Evolutionary conservation across 371 early-diverging fungal species (phyloP), one percentile per base, ranked within the genome.

Genomic region (Apophysomyces variabilis): DNA sequence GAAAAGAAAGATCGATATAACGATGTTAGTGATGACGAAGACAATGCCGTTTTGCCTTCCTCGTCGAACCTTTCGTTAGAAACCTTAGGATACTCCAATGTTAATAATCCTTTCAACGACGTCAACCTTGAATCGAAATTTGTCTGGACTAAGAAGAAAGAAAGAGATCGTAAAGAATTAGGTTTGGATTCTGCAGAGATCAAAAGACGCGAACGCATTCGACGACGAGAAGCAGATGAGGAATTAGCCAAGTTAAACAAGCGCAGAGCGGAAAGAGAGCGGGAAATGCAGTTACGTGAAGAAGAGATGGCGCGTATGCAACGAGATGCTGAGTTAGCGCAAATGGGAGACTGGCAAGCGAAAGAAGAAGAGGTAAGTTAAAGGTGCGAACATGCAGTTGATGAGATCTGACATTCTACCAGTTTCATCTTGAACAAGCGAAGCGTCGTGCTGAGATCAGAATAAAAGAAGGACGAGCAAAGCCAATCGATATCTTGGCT

Each of bases 331-430:
- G 96, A 96, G 71, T 82, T 89, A 41, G 93, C 89, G 7, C 90
- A 89, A 50, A 84, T 95, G 71, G 97, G 96, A n/a, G 98, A 97
- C 73, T 97, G 98, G 98, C 91, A 94, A 74, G 84, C 89, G 5
- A 87, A 92, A 38, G 98, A 97, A 68, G 94, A 94, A 70, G 92
- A 91, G 60, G 80, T 79, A 79, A 38, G 57, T 6, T 1, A 41
- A 54, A 7, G 7, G 39, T 54, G 43, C 61, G n/a, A 18, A 32
- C 16, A 14, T 11, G 44, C 56, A 0, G 13, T 47, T 59, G 18
- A 18, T 32, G 54, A 13, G 4, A 39, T 6, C 1, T 45, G 45
- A 36, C 54, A 14, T 38, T 61, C 11, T 62, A 11, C 58, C 9
- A 85, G 73, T 97, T 97, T 72, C 94, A 95, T 75, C 71, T 95